Base-by-base conservation (phyloP, 495 filamentous ascomycete genomes). In the Lasiosphaeria hispida region DNA sequence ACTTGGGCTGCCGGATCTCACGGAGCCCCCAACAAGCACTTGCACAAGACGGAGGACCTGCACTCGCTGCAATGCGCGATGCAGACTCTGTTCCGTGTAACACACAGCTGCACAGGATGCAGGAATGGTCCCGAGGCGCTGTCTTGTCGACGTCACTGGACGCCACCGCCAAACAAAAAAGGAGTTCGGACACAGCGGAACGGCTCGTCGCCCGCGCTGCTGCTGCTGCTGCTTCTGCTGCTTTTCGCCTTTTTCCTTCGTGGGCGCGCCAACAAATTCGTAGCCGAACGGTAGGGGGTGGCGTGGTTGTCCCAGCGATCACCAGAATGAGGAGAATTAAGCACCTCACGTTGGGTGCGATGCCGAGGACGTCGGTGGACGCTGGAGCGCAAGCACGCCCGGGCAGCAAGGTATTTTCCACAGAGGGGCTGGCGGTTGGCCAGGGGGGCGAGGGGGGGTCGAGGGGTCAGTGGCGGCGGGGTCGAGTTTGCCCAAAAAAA, bases 91-190 rank as follows among this genome's bases (percentile, higher is more conserved):
- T 6, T 38, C 15, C 23, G 58, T 63, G 64, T 59, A 61, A 66
- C 55, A 44, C 51, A 17, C 53, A 39, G 45, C 55, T 57, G 56
- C 56, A 59, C 55, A 44, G 23, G 23, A 61, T 61, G 63, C 57
- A 58, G 55, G 56, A 63, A 19, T 8, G n/a, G 55, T 55, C 53
- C 59, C 65, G 48, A 51, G 48, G 43, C 47, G 49, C 57, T 61
- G 57, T 61, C 44, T 34, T 55, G 52, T 41, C 62, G 65, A 65
- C 63, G 65, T 65, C 62, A 65, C 62, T 40, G 44, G 33, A 35
- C 38, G 51, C 49, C 23, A 30, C 23, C 23, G 23, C 23, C 43
- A 45, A 18, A 15, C 15, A 41, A 53, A 15, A 17, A 19, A 39
- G 35, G 35, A 19, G 42, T 45, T 55, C 23, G 52, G 39, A 34